These are phyloP conservation scores for Saussurea involucrata DNA, from an alignment of 129 eudicot species.

Conservation along the genomic window DNA sequence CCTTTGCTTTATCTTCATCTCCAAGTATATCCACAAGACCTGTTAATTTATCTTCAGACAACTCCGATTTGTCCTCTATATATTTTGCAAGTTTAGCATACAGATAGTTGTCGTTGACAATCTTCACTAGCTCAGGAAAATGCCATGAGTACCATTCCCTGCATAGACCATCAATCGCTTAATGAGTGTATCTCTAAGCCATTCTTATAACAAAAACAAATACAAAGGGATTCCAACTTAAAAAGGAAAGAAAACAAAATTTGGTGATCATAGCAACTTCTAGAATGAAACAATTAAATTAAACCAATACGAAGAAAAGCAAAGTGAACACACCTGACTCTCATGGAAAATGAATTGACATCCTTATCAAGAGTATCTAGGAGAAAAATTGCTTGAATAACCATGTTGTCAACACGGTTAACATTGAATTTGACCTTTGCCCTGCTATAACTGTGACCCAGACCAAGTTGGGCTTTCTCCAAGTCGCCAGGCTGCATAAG, in stretches of 20 bases:
- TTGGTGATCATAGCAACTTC: neutral
- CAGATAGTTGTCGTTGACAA: constrained; percentile 87
- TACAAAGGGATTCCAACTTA: neutral
- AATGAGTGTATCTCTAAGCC: neutral
- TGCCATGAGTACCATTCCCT: constrained; percentile 99
- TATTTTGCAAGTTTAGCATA: constrained; percentile 80
- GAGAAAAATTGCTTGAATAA: constrained; percentile 74
- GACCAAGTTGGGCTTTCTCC: constrained; percentile 91
- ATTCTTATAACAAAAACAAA: neutral
- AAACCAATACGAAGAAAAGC: neutral
- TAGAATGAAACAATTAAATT: neutral
- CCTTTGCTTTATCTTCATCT: constrained; percentile 97
- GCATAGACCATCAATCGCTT: neutral
- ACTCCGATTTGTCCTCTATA: constrained; percentile 69
- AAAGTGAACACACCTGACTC: constrained; percentile 70
- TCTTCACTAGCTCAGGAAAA: constrained; percentile 94
- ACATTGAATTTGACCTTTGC: constrained; percentile 90
- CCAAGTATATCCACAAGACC: constrained; percentile 72
- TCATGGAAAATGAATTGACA: constrained; percentile 87
- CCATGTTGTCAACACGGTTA: constrained; percentile 86
- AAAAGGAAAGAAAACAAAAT: neutral
- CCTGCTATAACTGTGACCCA: constrained; percentile 80
- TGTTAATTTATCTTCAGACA: constrained; percentile 65
- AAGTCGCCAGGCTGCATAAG: constrained; percentile 64
- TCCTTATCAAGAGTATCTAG: constrained; percentile 98